Evolutionary conservation across 2,329 filamentous ascomycete genomes (phyloP).

Genomic region (Aureobasidium sp.): DNA sequence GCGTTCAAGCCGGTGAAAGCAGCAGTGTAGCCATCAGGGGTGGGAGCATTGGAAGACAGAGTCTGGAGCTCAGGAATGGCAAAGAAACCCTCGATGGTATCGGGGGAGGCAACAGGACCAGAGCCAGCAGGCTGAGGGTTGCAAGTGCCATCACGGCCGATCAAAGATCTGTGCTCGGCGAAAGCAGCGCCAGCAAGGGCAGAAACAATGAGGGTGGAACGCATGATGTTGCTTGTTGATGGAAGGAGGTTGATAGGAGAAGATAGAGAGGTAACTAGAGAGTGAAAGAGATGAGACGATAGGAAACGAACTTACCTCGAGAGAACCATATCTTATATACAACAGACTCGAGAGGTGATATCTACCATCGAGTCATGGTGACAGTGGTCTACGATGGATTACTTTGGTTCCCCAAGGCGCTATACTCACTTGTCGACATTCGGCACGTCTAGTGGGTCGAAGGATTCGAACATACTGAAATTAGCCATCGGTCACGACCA

Average conservation of each 20-base stretch:
- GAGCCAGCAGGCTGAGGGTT: slow-evolving; percentile 17
- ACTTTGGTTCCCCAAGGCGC: neutral
- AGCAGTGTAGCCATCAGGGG: slow-evolving; percentile 21
- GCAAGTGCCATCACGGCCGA: slow-evolving; percentile 13
- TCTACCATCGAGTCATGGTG: neutral
- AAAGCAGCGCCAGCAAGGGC: slow-evolving; percentile 8
- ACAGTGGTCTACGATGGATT: neutral
- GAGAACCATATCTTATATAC: neutral
- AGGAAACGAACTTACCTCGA: neutral
- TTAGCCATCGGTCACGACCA: neutral
- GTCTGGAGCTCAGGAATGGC: slow-evolving; percentile 13
- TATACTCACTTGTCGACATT: slow-evolving; percentile 5
- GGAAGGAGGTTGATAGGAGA: neutral
- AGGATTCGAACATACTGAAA: slow-evolving; percentile 2
- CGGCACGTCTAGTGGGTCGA: neutral
- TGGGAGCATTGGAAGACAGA: slow-evolving; percentile 20
- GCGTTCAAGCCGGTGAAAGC: slow-evolving; percentile 21
- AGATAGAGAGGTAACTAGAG: neutral
- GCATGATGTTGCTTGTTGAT: neutral
- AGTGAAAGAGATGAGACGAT: neutral
- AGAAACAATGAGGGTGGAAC: neutral
- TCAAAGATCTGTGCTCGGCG: slow-evolving; percentile 13
- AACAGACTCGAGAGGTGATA: neutral
- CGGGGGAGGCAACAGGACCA: slow-evolving; percentile 21
- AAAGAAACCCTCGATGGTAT: slow-evolving; percentile 26